These are phyloP conservation scores for Trichoderma hamatum DNA, from an alignment of 2,329 filamentous ascomycete species.

Conservation along the genomic window DNA sequence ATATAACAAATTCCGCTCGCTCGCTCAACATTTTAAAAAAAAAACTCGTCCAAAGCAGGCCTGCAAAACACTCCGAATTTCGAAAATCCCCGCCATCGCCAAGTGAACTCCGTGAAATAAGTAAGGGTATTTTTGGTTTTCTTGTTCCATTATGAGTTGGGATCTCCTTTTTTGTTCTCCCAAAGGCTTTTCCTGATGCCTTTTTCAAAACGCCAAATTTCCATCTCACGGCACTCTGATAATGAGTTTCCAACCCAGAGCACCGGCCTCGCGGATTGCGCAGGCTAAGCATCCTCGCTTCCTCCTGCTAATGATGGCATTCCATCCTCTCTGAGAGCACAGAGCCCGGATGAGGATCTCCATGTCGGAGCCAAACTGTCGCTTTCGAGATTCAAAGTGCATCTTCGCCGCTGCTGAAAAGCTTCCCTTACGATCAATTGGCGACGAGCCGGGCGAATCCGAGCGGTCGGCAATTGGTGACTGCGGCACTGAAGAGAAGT, in stretches of 20 bases:
- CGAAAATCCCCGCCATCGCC: constrained; percentile 7
- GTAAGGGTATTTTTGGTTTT: constrained; percentile 16
- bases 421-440: constrained; percentile 42
- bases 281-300: constrained; percentile 73
- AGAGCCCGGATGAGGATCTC: constrained; percentile 73
- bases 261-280: constrained; percentile 73
- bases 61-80: constrained; percentile 2
- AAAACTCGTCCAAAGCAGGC: not conserved
- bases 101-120: constrained; percentile 15
- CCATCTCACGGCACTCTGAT: constrained; percentile 55
- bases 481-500: constrained; percentile 50
- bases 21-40: constrained; percentile 9
- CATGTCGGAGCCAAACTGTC: constrained; percentile 65
- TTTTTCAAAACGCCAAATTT: not conserved
- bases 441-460: constrained; percentile 36
- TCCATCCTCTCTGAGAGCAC: constrained; percentile 74
- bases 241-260: constrained; percentile 70
- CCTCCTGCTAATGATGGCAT: constrained; percentile 69
- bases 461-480: constrained; percentile 51
- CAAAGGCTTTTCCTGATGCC: not conserved
- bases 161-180: not conserved
- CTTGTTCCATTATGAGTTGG: not conserved
- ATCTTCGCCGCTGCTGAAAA: constrained; percentile 54
- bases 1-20: constrained; percentile 22
- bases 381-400: constrained; percentile 58